Percentiles rank a stretch among this genome's conserved stretches.
Conservation (phyloP, 441 rosid species). For the Adansonia rubrostipa region DNA sequence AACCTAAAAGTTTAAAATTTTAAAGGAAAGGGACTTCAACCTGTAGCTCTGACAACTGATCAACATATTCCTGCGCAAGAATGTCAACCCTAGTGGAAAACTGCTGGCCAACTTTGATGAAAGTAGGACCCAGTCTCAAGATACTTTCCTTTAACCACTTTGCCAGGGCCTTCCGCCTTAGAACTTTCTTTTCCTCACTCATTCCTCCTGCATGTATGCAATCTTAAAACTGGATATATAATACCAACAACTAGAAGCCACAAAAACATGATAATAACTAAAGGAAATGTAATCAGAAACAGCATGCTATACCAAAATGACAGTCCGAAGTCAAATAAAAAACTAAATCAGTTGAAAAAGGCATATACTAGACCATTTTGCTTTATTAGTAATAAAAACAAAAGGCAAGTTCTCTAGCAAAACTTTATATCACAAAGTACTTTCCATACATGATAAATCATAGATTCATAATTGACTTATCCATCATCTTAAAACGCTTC, state of each 20-base stretch:
- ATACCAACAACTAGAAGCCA: not conserved
- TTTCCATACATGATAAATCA: not conserved
- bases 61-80: conserved; percentile 98
- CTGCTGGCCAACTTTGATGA: conserved; percentile 97
- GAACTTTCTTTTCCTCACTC: conserved; percentile 76
- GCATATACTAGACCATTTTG: no score
- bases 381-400: no score
- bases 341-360: no score
- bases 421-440: no score
- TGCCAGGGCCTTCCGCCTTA: conserved; percentile 75
- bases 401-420: no score
- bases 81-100: conserved; percentile 98
- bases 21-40: conserved; percentile 42
- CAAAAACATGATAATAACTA: conserved; percentile 3
- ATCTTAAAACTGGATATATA: conserved; percentile 12
- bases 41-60: conserved; percentile 97
- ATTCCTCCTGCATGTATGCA: conserved; percentile 68
- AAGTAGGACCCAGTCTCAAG: conserved; percentile 94
- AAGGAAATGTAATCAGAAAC: not conserved
- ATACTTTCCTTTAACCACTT: conserved; percentile 95
- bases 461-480: not conserved
- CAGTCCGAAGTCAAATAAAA: no score
- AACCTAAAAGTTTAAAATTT: conserved; percentile 10
- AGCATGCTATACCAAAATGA: not conserved
- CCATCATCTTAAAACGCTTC: not conserved